These are phyloP conservation scores for Pythium coloratum DNA, from an alignment of 352 stramenopile genomes.

Conservation along the genomic window DNA sequence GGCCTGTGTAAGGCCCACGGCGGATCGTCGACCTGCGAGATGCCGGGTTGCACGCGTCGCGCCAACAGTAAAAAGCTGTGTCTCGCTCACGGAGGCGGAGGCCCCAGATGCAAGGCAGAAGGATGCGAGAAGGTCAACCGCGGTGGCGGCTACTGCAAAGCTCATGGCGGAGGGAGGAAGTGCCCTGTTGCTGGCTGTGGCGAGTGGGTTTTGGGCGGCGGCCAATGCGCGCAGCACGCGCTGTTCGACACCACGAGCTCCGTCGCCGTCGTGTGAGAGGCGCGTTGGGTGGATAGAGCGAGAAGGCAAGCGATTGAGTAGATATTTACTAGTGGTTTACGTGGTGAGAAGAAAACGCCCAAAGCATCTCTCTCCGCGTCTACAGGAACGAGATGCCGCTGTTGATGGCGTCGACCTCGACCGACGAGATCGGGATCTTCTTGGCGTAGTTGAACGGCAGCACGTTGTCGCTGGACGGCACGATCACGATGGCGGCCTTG, in stretches of 20 bases:
- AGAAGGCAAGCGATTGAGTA: background rate
- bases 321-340: conserved; percentile 2
- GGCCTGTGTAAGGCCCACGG: conserved; percentile 83
- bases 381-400: conserved; percentile 76
- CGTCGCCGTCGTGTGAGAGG: conserved; percentile 36
- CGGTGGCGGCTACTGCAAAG: conserved; percentile 76
- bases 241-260: conserved; percentile 33
- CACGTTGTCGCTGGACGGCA: conserved; percentile 58
- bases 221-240: conserved; percentile 63
- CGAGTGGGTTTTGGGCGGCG: conserved; percentile 72
- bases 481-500: conserved; percentile 21
- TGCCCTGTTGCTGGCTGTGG: conserved; percentile 57
- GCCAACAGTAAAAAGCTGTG: conserved; percentile 80
- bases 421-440: conserved; percentile 59
- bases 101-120: conserved; percentile 62
- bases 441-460: conserved; percentile 66
- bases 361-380: conserved; percentile 11
- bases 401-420: conserved; percentile 82
- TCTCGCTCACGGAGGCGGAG: conserved; percentile 80
- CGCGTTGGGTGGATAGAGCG: background rate
- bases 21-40: conserved; percentile 63
- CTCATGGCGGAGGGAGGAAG: conserved; percentile 79
- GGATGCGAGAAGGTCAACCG: conserved; percentile 76
- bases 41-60: conserved; percentile 58
- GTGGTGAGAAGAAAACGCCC: background rate